Evolutionary conservation across 78 protist species (phyloP).

Genomic region (Monosiga brevicollis): DNA sequence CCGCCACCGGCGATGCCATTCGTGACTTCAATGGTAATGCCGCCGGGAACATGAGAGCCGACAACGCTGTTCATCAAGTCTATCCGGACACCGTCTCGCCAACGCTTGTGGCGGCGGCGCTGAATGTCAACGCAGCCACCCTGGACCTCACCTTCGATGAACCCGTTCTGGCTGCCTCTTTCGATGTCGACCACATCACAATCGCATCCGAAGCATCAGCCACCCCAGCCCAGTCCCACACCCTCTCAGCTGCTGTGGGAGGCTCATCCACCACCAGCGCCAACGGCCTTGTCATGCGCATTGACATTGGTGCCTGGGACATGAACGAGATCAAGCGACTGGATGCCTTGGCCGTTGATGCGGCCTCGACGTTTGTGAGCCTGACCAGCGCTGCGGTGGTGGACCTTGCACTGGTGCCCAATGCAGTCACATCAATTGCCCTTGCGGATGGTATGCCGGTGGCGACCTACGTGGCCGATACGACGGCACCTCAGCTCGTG

Average conservation of each 20-base stretch:
- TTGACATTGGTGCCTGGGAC: neutral
- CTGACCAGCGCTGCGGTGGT: too few species aligned
- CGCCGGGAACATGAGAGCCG: neutral
- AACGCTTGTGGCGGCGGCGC: neutral
- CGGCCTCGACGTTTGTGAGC: neutral
- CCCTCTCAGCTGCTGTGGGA: neutral
- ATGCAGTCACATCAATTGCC: too few species aligned
- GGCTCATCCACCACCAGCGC: too few species aligned
- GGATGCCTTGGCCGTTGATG: neutral
- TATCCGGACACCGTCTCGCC: neutral
- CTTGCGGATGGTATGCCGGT: too few species aligned
- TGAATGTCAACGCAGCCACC: neutral
- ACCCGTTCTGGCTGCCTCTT: neutral
- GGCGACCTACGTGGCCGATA: too few species aligned
- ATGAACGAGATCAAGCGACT: neutral
- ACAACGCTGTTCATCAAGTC: neutral
- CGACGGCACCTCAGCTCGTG: too few species aligned
- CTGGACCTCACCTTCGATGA: neutral
- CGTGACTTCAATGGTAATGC: neutral
- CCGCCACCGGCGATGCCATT: neutral
- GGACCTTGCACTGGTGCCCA: too few species aligned
- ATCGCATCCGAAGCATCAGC: neutral
- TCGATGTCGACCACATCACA: neutral
- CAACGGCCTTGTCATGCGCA: too few species aligned
- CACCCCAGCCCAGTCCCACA: neutral